A percentile compares a stretch with the other conserved stretches of the same genome.
Conservation (phyloP, 2,329 filamentous ascomycete genomes). For the Colletotrichum cereale region DNA sequence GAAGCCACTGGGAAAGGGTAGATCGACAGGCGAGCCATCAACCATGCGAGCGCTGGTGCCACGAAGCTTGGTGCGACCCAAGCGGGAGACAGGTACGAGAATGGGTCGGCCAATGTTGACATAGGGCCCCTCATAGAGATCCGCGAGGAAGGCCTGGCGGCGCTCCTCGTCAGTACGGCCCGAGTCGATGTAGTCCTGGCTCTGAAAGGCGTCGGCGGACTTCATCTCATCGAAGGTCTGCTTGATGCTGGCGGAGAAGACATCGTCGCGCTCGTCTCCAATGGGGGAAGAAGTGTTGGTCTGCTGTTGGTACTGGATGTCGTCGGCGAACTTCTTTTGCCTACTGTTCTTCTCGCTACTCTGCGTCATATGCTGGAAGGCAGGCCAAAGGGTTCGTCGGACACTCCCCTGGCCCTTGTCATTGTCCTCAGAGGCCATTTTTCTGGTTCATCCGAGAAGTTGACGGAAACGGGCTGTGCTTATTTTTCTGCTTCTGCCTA, state of each 20-base stretch:
- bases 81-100: constrained; percentile 23
- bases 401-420: neutral
- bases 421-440: constrained; percentile 7
- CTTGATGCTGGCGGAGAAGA: neutral
- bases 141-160: neutral
- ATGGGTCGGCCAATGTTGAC: constrained; percentile 19
- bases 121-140: constrained; percentile 5
- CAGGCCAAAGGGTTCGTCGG: constrained; percentile 14
- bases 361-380: neutral
- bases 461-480: neutral
- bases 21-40: neutral
- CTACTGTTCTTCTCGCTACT: neutral
- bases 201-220: no score
- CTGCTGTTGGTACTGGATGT: neutral
- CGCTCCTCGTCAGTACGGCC: constrained; percentile 8
- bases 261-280: neutral
- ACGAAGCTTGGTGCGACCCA: constrained; percentile 1
- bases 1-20: no score
- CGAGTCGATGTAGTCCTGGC: no score
- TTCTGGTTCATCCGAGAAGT: neutral
- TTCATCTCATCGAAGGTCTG: neutral
- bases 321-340: neutral
- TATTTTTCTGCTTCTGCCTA: neutral
- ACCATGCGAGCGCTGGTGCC: neutral
- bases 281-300: neutral